phyloP scores from a whole-genome alignment of 1,284 basidiomycete species.

The Trichosporon sp. region DNA sequence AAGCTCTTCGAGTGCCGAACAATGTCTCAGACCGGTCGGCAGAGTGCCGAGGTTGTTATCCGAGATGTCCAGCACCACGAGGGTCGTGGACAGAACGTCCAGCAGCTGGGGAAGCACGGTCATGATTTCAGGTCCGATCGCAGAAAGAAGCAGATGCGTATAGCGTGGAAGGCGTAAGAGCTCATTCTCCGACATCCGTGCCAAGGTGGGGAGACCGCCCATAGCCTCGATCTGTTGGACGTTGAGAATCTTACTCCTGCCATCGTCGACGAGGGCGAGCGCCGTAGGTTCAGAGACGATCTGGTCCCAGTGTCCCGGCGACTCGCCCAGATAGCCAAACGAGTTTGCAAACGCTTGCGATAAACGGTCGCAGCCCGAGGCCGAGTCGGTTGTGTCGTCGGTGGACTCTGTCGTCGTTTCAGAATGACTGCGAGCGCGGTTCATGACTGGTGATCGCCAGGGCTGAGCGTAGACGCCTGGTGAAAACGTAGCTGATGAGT shows the following conservation, averaged over 20 bases:
- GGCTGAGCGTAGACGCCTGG: slow-evolving; percentile 7
- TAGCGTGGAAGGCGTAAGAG: slow-evolving; percentile 57
- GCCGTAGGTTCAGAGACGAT: slow-evolving; percentile 28
- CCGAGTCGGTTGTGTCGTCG: slow-evolving; percentile 6
- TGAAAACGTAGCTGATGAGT: not conserved
- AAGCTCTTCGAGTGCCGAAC: slow-evolving; percentile 80
- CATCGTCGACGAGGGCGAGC: slow-evolving; percentile 41
- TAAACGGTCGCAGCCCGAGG: slow-evolving; percentile 12
- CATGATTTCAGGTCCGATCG: slow-evolving; percentile 63
- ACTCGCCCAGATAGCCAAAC: slow-evolving; percentile 15
- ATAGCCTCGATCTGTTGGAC: slow-evolving; percentile 34
- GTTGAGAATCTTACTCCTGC: slow-evolving; percentile 39
- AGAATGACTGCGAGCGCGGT: slow-evolving; percentile 34
- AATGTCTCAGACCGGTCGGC: slow-evolving; percentile 69
- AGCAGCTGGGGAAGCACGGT: slow-evolving; percentile 63
- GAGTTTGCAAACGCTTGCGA: slow-evolving; percentile 16
- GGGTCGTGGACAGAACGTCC: slow-evolving; percentile 64
- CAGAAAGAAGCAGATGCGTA: slow-evolving; percentile 78
- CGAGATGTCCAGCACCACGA: slow-evolving; percentile 85
- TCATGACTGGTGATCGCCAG: slow-evolving; percentile 16
- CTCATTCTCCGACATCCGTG: slow-evolving; percentile 14
- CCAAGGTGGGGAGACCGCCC: slow-evolving; percentile 34
- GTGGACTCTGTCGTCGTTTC: slow-evolving; percentile 24
- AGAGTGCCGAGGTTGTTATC: slow-evolving; percentile 75
- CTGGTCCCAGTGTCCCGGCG: slow-evolving; percentile 22